Percentiles rank a stretch among this genome's conserved stretches.
phyloP scores from a whole-genome alignment of 495 filamentous ascomycete genomes.

The Penicillium dipodomyicola region DNA sequence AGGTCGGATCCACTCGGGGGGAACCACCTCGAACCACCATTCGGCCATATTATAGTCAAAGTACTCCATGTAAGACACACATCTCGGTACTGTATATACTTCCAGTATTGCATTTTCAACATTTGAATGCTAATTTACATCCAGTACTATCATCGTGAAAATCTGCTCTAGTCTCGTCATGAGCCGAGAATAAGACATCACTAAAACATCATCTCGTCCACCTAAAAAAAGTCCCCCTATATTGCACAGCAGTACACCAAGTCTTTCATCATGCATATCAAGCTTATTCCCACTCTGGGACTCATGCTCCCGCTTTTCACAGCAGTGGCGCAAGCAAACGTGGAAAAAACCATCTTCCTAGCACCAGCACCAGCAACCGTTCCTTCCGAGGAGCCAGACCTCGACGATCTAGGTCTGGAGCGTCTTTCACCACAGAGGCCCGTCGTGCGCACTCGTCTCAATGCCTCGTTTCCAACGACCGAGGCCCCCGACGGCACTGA shows the following conservation, averaged over 20 bases:
- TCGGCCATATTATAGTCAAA: conserved; percentile 5
- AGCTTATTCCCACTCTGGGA: conserved; percentile 19
- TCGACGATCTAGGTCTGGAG: conserved; percentile 65
- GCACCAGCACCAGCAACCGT: conserved; percentile 58
- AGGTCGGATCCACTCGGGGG: conserved; percentile 8
- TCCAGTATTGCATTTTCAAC: background rate
- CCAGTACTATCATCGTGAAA: background rate
- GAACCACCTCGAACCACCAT: conserved; percentile 8
- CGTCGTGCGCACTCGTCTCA: conserved; percentile 58
- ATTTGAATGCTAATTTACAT: background rate
- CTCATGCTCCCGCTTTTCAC: conserved; percentile 34
- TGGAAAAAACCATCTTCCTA: conserved; percentile 88
- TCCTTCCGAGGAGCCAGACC: conserved; percentile 52
- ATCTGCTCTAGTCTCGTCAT: background rate
- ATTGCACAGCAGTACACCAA: background rate
- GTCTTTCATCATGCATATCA: conserved; percentile 15
- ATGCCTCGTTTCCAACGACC: conserved; percentile 62
- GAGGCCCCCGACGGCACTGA: conserved; percentile 55
- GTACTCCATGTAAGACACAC: background rate
- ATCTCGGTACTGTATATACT: background rate
- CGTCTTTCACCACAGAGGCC: conserved; percentile 56
- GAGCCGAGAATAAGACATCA: conserved; percentile 2
- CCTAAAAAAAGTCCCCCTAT: conserved; percentile 9
- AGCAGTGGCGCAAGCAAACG: conserved; percentile 57
- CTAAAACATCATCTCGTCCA: background rate